Conservation (phyloP, 1,284 basidiomycete species). For the Athelia sp. region DNA sequence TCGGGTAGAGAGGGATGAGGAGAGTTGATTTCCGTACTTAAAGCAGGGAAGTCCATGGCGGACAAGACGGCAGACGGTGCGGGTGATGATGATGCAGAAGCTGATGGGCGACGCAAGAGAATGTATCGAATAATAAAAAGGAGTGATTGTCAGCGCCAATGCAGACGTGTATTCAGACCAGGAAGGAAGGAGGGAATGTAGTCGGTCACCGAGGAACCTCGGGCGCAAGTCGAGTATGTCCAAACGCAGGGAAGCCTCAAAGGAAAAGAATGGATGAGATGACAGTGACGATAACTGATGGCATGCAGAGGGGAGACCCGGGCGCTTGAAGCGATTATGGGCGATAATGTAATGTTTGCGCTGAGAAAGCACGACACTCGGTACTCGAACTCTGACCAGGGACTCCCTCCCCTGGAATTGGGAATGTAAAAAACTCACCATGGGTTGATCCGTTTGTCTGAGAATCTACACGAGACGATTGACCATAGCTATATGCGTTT, state of each 20-base stretch:
- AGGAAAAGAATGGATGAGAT: conserved; percentile 25
- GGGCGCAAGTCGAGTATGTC: conserved; percentile 20
- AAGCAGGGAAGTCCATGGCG: conserved; percentile 68
- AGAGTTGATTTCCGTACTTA: conserved; percentile 25
- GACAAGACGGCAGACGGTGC: not conserved
- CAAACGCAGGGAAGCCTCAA: conserved; percentile 14
- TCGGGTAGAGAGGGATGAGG: conserved; percentile 12
- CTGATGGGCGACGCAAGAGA: not conserved
- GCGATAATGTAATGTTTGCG: conserved; percentile 69
- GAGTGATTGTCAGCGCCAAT: conserved; percentile 1
- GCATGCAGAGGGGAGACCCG: conserved; percentile 19
- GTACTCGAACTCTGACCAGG: conserved; percentile 73
- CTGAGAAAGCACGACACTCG: conserved; percentile 77
- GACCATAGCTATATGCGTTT: not conserved
- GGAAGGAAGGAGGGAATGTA: conserved; percentile 2
- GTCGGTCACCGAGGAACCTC: conserved; percentile 17
- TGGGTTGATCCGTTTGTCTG: conserved; percentile 40
- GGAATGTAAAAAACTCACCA: conserved; percentile 59
- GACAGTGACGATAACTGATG: conserved; percentile 16
- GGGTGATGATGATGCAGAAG: not conserved
- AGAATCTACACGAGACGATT: conserved; percentile 10
- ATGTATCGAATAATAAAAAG: not conserved
- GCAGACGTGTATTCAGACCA: not conserved
- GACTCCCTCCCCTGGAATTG: conserved; percentile 63
- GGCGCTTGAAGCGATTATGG: conserved; percentile 43